These are phyloP conservation scores for Coniochaeta prunicola DNA, from an alignment of 2,329 filamentous ascomycete species.

Conservation along the genomic window DNA sequence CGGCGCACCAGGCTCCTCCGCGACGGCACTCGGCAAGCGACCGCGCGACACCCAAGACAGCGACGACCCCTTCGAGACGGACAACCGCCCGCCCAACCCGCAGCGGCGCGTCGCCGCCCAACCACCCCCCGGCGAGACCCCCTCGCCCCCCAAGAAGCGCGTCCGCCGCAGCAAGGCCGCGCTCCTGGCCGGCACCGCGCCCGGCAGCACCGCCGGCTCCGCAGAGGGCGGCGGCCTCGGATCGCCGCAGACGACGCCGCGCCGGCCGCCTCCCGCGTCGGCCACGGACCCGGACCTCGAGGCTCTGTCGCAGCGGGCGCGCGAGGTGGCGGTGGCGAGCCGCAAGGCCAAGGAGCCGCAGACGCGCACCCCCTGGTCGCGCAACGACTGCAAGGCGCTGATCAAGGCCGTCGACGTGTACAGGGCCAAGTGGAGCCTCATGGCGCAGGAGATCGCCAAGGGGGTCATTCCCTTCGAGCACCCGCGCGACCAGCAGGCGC, in stretches of 20 bases:
- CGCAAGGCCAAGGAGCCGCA: slow-evolving; percentile 24
- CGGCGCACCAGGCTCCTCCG: not conserved
- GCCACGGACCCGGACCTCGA: slow-evolving; percentile 15
- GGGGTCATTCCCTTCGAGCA: slow-evolving; percentile 29
- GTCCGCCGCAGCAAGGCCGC: not conserved
- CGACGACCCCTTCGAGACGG: slow-evolving; percentile 14
- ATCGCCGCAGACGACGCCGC: not conserved
- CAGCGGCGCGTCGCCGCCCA: slow-evolving; percentile 10
- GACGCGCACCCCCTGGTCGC: slow-evolving; percentile 31
- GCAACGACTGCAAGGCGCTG: slow-evolving; percentile 32
- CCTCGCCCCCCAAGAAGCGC: slow-evolving; percentile 1
- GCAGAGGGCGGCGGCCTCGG: not conserved
- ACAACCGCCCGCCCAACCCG: slow-evolving; percentile 8
- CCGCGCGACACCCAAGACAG: slow-evolving; percentile 6
- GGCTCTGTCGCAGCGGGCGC: slow-evolving; percentile 14
- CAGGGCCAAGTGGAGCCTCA: slow-evolving; percentile 30
- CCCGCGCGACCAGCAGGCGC: slow-evolving; percentile 44
- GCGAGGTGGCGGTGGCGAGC: slow-evolving; percentile 18
- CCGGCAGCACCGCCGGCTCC: not conserved
- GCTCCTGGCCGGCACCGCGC: not conserved
- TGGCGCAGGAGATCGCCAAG: slow-evolving; percentile 21
- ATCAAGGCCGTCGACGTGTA: slow-evolving; percentile 31
- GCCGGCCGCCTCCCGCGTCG: not conserved
- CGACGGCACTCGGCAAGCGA: slow-evolving; percentile 1
- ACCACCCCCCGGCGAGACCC: not conserved